Evolutionary conservation across 345 rosid genomes (phyloP).

Genomic region (Sisymbrium irio): DNA sequence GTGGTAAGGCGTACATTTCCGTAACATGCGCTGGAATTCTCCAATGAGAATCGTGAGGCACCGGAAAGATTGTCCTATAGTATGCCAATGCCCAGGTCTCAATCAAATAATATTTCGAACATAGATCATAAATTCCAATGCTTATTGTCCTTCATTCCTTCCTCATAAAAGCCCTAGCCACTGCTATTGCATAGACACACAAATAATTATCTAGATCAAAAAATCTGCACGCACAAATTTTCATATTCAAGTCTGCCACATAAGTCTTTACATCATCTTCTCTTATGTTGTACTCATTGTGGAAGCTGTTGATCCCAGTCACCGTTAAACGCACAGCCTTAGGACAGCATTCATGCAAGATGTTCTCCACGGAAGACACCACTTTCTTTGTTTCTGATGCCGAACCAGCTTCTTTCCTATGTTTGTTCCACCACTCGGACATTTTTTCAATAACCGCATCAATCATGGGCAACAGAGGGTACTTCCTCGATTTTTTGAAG

Average conservation of each 20-base stretch:
- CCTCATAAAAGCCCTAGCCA: too few species aligned
- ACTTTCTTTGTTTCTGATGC: neutral
- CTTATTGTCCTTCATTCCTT: neutral
- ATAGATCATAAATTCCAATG: neutral
- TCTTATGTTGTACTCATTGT: neutral
- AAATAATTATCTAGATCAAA: too few species aligned
- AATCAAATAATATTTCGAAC: neutral
- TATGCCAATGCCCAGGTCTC: neutral
- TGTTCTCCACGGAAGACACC: neutral
- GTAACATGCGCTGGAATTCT: neutral
- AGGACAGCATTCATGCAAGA: neutral
- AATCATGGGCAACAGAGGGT: neutral
- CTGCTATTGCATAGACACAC: too few species aligned
- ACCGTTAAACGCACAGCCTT: neutral
- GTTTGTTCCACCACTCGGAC: neutral
- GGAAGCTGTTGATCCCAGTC: neutral
- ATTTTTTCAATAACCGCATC: neutral
- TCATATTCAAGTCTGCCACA: too few species aligned
- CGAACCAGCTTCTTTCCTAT: neutral
- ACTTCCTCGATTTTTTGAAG: neutral
- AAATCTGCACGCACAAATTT: too few species aligned
- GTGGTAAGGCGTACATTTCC: neutral
- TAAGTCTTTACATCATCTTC: too few species aligned
- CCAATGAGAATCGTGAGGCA: neutral
- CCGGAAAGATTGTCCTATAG: neutral